Conservation (phyloP, 2,329 filamentous ascomycete genomes). For the Colletotrichum melonis region DNA sequence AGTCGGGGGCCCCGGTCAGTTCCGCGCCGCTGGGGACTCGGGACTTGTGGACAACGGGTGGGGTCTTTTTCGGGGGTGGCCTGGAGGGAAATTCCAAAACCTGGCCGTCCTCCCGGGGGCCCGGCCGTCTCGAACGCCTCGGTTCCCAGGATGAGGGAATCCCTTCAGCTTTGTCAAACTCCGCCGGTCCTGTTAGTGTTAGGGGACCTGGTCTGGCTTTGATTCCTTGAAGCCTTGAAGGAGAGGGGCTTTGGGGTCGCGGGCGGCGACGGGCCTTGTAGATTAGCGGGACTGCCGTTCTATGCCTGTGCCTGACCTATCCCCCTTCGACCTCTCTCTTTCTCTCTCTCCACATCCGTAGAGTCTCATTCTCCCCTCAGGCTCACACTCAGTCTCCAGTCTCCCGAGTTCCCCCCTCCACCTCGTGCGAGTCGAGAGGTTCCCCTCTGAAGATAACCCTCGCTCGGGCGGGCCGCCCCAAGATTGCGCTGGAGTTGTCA, state of each 20-base stretch:
- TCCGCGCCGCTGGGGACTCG: background rate
- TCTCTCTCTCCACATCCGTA: no score
- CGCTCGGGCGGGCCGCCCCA: constrained; percentile 32
- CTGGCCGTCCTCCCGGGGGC: background rate
- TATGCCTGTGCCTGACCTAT: background rate
- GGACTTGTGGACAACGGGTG: background rate
- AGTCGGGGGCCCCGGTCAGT: background rate
- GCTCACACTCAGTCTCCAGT: background rate
- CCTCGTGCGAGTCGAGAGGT: background rate
- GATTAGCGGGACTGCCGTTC: constrained; percentile 31
- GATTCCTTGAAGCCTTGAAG: background rate
- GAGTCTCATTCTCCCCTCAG: background rate
- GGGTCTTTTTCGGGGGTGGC: background rate
- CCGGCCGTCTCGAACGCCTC: background rate
- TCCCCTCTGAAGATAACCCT: background rate
- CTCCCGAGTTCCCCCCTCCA: background rate
- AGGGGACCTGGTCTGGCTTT: background rate
- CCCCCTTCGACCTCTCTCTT: background rate
- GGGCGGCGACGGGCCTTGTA: constrained; percentile 35
- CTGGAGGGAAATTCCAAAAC: background rate
- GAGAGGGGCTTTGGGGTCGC: constrained; percentile 2
- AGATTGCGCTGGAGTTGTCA: constrained; percentile 28
- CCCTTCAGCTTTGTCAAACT: background rate
- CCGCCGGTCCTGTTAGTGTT: no score
- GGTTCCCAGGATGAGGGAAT: background rate